A percentile compares a stretch with the other conserved stretches of the same genome.
These are phyloP conservation scores for Coprinopsis sp. DNA, from an alignment of 768 basidiomycete species.

Conservation along the genomic window DNA sequence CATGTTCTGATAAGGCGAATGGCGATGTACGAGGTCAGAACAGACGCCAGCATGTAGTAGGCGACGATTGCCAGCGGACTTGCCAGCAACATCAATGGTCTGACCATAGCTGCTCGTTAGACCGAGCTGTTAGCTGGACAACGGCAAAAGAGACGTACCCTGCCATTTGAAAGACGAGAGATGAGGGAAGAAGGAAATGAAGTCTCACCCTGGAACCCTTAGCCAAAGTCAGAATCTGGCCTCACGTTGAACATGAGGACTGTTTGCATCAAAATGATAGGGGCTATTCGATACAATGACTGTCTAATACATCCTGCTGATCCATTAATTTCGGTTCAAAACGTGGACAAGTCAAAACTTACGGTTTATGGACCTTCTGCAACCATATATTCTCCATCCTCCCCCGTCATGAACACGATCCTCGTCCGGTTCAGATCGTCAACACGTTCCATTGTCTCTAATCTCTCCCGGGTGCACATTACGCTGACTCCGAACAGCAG, in stretches of 20 bases:
- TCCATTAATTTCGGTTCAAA: background rate
- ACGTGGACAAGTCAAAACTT: background rate
- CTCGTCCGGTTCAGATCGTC: slow-evolving; percentile 4
- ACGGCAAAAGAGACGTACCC: slow-evolving; percentile 6
- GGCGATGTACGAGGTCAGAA: background rate
- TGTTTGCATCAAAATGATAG: slow-evolving; percentile 1
- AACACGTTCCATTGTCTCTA: slow-evolving; percentile 5
- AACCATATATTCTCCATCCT: slow-evolving; percentile 5
- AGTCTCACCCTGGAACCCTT: slow-evolving; percentile 1
- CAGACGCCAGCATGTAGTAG: slow-evolving; percentile 2
- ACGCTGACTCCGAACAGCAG: slow-evolving; percentile 1
- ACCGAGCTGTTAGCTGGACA: too few species aligned
- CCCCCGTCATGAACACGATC: slow-evolving; percentile 4
- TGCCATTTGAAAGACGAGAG: slow-evolving; percentile 2
- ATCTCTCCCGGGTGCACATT: slow-evolving; percentile 7
- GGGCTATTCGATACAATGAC: too few species aligned
- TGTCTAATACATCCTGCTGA: too few species aligned
- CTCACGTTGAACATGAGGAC: slow-evolving; percentile 9
- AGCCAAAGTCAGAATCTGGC: background rate
- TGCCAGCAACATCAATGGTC: background rate
- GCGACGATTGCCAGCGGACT: slow-evolving; percentile 9
- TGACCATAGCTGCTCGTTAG: background rate
- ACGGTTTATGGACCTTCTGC: slow-evolving; percentile 5
- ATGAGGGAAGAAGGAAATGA: background rate
- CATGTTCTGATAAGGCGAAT: background rate